Evolutionary conservation across 768 basidiomycete genomes (phyloP), one percentile per base, ranked within the genome.

Genomic region (Coprinopsis sp.): DNA sequence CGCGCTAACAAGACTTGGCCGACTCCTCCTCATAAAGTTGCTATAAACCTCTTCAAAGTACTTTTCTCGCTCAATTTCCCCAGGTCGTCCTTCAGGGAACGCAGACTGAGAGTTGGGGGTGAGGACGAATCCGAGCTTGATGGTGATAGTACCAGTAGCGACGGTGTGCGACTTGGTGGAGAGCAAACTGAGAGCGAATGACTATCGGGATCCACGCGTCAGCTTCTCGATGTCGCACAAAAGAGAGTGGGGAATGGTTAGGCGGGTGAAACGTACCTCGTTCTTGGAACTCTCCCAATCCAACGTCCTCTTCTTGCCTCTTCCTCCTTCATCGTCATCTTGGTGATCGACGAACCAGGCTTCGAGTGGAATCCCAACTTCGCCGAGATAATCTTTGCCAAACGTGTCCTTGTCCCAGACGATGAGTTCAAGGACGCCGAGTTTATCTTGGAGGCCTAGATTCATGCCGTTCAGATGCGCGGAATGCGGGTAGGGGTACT

Each of bases 371-470:
- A 97, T 53, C 1, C 84, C 77, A 4, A 79, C 77, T 64, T 99
- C 95, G 13, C 96, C 96, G 14, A 99, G 74, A 62, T 96, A 99
- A 36, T 97, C 95, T 68, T 93, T 96, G 57, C 74, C 78, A 57
- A 92, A 62, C 54, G 89, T 70, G 64, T 97, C 94, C 69, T 86
- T 92, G 65, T 94, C 93, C 94, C 95, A 99, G 0, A 93, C 74
- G 11, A 96, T 83, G 27, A 91, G 70, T 64, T 97, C 93, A 33
- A 97, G 56, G 2, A 76, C 80, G 27, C 87, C 85, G 4, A 89
- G 73, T 36, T 72, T 71, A 54, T 87, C 85, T 1, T 84, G 82
- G 22, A 87, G 74, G 13, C 82, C 85, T 13, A 86, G 72, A 54
- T n/a, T n/a, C n/a, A n/a, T n/a, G n/a, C n/a, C n/a, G n/a, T n/a